phyloP scores from a whole-genome alignment of 2,329 filamentous ascomycete genomes.

The Botryotinia globosa region DNA sequence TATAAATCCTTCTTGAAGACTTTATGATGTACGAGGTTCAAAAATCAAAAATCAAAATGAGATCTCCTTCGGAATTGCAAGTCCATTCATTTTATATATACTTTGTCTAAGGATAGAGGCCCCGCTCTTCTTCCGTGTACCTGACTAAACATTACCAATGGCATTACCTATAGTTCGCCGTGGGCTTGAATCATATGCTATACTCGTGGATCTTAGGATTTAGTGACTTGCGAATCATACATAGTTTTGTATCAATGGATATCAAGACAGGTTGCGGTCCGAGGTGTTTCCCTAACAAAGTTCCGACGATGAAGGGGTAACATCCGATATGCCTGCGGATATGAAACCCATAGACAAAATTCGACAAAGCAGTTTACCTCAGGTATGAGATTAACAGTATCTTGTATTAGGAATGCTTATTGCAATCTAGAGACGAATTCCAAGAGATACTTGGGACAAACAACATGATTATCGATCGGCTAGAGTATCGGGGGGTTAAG shows the following conservation, averaged over 20 bases:
- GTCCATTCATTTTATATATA: neutral
- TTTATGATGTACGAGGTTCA: neutral
- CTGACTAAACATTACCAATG: slow-evolving; percentile 3
- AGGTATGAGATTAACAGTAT: neutral
- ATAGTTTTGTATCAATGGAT: neutral
- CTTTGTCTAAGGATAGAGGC: neutral
- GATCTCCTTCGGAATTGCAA: neutral
- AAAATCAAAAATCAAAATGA: neutral
- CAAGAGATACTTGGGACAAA: neutral
- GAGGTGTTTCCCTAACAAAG: neutral
- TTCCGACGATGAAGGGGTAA: slow-evolving; percentile 12
- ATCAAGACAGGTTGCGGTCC: neutral
- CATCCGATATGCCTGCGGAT: slow-evolving; percentile 3
- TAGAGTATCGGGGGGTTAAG: slow-evolving; percentile 7
- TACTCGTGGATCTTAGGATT: neutral
- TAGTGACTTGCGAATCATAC: neutral
- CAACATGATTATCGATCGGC: neutral
- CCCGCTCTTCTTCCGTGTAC: neutral
- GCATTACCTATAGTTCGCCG: neutral
- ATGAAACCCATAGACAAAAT: neutral
- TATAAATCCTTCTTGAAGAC: neutral
- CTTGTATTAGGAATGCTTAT: neutral
- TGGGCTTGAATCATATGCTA: neutral
- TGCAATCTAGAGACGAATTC: neutral
- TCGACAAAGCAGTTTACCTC: neutral